phyloP scores from a whole-genome alignment of 257 asterid species.

The Solanum pimpinellifolium region DNA sequence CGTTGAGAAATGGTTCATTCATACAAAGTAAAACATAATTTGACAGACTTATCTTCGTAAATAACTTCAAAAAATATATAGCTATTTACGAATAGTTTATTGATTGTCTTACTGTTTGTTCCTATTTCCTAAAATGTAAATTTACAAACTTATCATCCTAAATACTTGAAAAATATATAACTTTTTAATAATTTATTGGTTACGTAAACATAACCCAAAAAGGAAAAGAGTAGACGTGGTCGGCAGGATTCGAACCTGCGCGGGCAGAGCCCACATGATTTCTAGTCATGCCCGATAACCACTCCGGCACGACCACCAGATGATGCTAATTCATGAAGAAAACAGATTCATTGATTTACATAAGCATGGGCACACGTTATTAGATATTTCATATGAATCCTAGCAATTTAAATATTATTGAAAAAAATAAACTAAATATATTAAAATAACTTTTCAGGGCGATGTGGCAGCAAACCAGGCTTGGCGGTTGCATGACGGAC shows the following conservation, averaged over 20 bases:
- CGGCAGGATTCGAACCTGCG: slow-evolving; percentile 99
- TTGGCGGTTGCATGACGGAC: background rate
- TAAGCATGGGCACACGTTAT: background rate
- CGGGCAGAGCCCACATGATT: slow-evolving; percentile 99
- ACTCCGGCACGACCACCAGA: slow-evolving; percentile 96
- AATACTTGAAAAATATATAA: background rate
- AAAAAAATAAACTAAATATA: too few species aligned
- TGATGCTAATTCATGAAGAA: rapidly evolving
- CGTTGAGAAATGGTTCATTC: too few species aligned
- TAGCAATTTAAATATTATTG: background rate
- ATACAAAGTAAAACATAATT: too few species aligned
- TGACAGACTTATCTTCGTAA: background rate
- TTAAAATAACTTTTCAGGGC: background rate
- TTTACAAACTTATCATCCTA: background rate
- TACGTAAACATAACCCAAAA: background rate
- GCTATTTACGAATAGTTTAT: too few species aligned
- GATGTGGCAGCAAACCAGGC: background rate
- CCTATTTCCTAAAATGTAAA: background rate
- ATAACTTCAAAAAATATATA: too few species aligned
- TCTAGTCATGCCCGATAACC: slow-evolving; percentile 99
- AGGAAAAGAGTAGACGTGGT: background rate
- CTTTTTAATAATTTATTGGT: background rate
- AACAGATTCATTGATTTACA: rapidly evolving
- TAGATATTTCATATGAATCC: background rate
- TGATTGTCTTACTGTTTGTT: too few species aligned